Evolutionary conservation across 345 rosid species (phyloP).

Genomic region (Hibiscus tridactylites): DNA sequence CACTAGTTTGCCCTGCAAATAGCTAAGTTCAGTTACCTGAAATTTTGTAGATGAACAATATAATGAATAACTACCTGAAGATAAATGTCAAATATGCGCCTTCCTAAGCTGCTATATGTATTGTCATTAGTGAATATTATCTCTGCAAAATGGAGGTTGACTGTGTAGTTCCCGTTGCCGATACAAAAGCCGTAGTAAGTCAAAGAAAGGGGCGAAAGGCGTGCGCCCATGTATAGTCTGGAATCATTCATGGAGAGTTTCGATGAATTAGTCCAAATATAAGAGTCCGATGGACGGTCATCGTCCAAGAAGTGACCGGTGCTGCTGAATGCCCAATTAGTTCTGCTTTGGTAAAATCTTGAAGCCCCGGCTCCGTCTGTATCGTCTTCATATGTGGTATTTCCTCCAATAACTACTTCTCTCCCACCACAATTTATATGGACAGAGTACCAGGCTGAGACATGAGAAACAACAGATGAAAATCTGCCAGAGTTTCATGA

Average conservation of each 20-base stretch:
- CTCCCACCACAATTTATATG: conserved; percentile 48
- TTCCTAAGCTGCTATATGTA: conserved; percentile 31
- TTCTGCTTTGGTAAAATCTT: conserved; percentile 8
- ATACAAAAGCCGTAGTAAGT: conserved; percentile 59
- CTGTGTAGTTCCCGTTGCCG: conserved; percentile 40
- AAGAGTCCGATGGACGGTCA: background rate
- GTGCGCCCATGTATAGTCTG: conserved; percentile 30
- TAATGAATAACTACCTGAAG: conserved; percentile 39
- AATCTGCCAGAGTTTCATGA: background rate
- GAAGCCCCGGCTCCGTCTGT: conserved; percentile 29
- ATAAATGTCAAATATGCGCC: conserved; percentile 50
- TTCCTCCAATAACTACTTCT: conserved; percentile 11
- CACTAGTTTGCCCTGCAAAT: conserved; percentile 32
- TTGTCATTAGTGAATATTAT: conserved; percentile 31
- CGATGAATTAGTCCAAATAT: conserved; percentile 12
- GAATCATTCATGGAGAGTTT: conserved; percentile 14
- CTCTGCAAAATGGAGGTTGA: conserved; percentile 24
- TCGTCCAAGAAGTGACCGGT: conserved; percentile 41
- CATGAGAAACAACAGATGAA: background rate
- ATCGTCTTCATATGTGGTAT: conserved; percentile 25
- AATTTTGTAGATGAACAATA: background rate
- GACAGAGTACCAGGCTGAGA: conserved; percentile 18
- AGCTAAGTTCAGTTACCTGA: background rate
- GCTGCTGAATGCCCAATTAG: conserved; percentile 49
- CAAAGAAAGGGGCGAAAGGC: conserved; percentile 38